Conservation (phyloP, 148 eudicot species). For the Gaultheria prostrata region DNA sequence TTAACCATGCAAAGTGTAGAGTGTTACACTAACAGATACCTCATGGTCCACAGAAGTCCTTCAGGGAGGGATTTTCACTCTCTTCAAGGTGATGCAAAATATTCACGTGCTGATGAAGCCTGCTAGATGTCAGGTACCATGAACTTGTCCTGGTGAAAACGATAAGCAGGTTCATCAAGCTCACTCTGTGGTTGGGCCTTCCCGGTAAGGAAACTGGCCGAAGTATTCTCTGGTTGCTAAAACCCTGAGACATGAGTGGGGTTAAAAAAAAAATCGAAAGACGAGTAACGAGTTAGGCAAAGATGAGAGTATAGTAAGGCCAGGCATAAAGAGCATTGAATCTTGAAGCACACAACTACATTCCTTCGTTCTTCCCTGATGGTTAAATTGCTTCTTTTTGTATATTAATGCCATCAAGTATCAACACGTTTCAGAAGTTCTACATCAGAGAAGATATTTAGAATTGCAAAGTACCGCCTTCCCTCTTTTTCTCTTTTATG, state of each 20-base stretch:
- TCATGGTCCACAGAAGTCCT: background rate
- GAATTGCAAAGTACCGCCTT: background rate
- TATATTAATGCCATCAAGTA: background rate
- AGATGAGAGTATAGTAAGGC: background rate
- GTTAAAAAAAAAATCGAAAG: background rate
- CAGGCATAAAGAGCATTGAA: background rate
- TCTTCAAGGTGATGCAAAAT: background rate
- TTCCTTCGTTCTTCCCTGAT: background rate
- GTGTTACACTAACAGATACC: background rate
- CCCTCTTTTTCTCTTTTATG: background rate
- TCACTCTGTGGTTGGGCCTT: slow-evolving; percentile 6
- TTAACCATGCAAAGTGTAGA: too few relatives aligned
- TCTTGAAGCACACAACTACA: background rate
- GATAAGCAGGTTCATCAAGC: background rate
- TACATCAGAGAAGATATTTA: background rate
- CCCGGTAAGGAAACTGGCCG: slow-evolving; percentile 17
- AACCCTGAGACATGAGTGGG: slow-evolving; percentile 33
- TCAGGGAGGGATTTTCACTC: background rate
- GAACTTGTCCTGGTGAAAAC: background rate
- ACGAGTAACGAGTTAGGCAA: background rate
- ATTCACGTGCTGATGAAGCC: background rate
- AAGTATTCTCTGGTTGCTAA: slow-evolving; percentile 49
- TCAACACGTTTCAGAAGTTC: background rate
- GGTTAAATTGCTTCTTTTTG: background rate
- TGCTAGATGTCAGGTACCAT: background rate